phyloP scores from a whole-genome alignment of 108 stramenopile species.

The Stephanodiscus triporus region DNA sequence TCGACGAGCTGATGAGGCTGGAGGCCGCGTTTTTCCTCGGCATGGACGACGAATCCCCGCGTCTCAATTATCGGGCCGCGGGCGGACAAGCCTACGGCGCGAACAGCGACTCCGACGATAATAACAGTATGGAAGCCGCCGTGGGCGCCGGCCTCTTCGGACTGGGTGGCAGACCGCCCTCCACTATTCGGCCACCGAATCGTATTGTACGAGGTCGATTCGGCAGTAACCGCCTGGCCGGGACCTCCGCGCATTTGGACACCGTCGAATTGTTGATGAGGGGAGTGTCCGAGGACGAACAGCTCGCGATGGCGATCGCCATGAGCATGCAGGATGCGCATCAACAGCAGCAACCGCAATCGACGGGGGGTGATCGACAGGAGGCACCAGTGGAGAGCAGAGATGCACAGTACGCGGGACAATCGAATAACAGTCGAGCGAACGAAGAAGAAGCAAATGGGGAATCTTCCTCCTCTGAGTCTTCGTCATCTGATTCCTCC shows the following conservation, averaged over 20 bases:
- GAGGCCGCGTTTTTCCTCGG: slow-evolving; percentile 73
- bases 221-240: slow-evolving; percentile 23
- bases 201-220: slow-evolving; percentile 13
- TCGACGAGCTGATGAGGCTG: slow-evolving; percentile 76
- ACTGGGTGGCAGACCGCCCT: neutral
- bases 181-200: slow-evolving; percentile 9
- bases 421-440: neutral
- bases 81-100: neutral
- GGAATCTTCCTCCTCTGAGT: slow-evolving; percentile 11
- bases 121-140: neutral
- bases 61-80: neutral
- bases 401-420: neutral
- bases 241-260: slow-evolving; percentile 35
- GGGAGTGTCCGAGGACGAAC: slow-evolving; percentile 81
- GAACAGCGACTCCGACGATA: neutral
- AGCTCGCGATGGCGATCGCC: slow-evolving; percentile 87
- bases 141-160: neutral
- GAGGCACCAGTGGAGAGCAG: neutral
- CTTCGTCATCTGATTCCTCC: slow-evolving; percentile 4
- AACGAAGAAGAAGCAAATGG: slow-evolving; percentile 10
- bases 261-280: slow-evolving; percentile 64
- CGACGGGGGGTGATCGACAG: neutral
- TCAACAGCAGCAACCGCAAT: slow-evolving; percentile 4
- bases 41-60: slow-evolving; percentile 31
- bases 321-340: slow-evolving; percentile 67